Base-by-base conservation (phyloP, 306 rosid genomes). In the Vachellia collinsii region DNA sequence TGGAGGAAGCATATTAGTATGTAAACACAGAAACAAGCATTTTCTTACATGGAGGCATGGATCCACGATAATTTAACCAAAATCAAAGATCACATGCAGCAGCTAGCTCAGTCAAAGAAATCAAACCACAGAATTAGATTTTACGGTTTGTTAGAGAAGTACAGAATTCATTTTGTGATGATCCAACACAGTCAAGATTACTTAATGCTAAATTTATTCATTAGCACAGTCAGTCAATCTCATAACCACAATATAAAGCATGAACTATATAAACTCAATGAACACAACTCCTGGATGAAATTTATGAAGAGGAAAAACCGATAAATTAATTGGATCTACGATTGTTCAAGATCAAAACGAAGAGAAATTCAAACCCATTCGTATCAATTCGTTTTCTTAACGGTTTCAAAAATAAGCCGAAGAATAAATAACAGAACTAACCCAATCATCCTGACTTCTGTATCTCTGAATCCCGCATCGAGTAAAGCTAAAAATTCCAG, bases 401-500 rank as follows among this genome's bases (percentile, higher is more conserved):
- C 3, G 64, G 74, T 25, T 67, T 25, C 51, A 50, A 75, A 62
- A 61, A 41, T n/a, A 81, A 47, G 53, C 72, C 4, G 39, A 61
- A 69, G 20, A 48, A 76, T 41, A 76, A 48, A 58, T 11, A 62
- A 68, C 23, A 67, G 69, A 69, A 56, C 25, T 83, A 83, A 95
- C 99, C 99, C 92, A 91, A 89, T 95, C 99, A 71, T 88, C 84
- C 86, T 77, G 86, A 10, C 80, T 42, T 76, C 97, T 79, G 82
- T 89, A 88, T 82, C 77, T 88, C 83, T 84, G 90, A 76, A 91
- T 85, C 56, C 94, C 96, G 19, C 98, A 95, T 39, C 88, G 87
- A 17, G 96, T 80, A 74, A 81, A 25, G 47, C 81, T 66, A 86
- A 76, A 90, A 68, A 88, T 70, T 76, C 90, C 99, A 46, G 90